Conservation (phyloP, 306 rosid genomes). For the Notholithocarpus densiflorus region DNA sequence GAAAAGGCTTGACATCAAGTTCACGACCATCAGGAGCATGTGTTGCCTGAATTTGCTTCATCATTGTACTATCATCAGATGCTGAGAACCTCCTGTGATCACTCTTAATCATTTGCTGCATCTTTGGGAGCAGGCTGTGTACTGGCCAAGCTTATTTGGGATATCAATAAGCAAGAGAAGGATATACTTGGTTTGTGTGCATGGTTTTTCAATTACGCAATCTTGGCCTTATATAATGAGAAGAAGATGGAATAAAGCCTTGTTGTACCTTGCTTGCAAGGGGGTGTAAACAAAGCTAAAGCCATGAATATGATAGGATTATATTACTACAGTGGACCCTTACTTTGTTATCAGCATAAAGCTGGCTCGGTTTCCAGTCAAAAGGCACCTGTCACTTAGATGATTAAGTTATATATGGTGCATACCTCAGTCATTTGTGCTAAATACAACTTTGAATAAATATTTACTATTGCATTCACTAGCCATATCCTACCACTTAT, state of each 20-base stretch:
- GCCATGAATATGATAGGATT: constrained; percentile 25
- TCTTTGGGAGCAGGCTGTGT: constrained; percentile 18
- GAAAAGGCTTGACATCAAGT: constrained; percentile 61
- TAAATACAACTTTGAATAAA: too few species aligned
- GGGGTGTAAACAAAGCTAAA: constrained; percentile 59
- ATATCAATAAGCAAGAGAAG: neutral
- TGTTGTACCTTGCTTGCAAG: constrained; percentile 78
- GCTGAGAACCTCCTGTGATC: constrained; percentile 44
- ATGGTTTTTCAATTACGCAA: constrained; percentile 20
- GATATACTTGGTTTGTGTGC: constrained; percentile 9
- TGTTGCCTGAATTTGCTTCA: constrained; percentile 66
- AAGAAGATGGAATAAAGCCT: constrained; percentile 55
- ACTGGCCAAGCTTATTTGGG: constrained; percentile 35
- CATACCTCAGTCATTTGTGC: neutral
- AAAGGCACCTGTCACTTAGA: neutral
- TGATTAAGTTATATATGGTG: neutral
- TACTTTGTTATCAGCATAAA: constrained; percentile 6
- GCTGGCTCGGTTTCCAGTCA: constrained; percentile 13
- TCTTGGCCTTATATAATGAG: constrained; percentile 34
- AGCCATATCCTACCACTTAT: too few species aligned
- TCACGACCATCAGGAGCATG: constrained; percentile 62
- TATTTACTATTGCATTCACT: too few species aligned
- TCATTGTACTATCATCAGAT: constrained; percentile 68
- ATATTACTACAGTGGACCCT: constrained; percentile 10
- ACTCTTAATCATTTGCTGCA: constrained; percentile 23